A percentile compares a stretch with the other conserved stretches of the same genome.
Conservation (phyloP, 495 filamentous ascomycete species). For the Podospora pseudocomata region DNA sequence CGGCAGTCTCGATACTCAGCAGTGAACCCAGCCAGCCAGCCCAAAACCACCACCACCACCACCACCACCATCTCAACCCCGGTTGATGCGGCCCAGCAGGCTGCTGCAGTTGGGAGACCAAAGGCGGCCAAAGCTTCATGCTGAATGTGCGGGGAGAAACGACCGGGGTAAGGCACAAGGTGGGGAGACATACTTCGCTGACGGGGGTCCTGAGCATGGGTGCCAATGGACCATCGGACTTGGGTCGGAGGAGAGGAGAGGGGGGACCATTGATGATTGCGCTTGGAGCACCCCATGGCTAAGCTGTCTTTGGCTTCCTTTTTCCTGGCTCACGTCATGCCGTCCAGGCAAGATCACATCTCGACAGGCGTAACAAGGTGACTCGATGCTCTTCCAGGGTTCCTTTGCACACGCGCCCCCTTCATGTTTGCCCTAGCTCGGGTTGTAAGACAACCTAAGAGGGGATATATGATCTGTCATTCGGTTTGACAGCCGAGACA, state of each 20-base stretch:
- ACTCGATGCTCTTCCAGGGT: conserved; percentile 1
- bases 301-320: conserved; percentile 1
- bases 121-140: conserved; percentile 22
- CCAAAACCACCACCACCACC: neutral
- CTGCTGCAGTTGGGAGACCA: neutral
- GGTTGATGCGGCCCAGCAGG: conserved; percentile 15
- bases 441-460: neutral
- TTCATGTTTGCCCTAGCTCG: conserved; percentile 1
- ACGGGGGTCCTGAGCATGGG: conserved; percentile 14
- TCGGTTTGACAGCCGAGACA: conserved; percentile 2
- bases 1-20: conserved; percentile 23
- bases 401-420: neutral
- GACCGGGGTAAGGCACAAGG: conserved; percentile 17
- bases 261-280: conserved; percentile 7
- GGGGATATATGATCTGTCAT: conserved; percentile 24
- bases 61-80: conserved; percentile 7
- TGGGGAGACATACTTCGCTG: conserved; percentile 25
- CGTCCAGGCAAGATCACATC: too few relatives aligned
- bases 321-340: too few relatives aligned
- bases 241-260: conserved; percentile 13
- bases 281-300: conserved; percentile 1
- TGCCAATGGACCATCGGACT: conserved; percentile 19
- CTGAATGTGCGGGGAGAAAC: conserved; percentile 25
- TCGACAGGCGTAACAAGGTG: too few relatives aligned
- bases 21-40: neutral